Evolutionary conservation across 129 eudicot genomes (phyloP).

Genomic region (Oenanthe sinensis): DNA sequence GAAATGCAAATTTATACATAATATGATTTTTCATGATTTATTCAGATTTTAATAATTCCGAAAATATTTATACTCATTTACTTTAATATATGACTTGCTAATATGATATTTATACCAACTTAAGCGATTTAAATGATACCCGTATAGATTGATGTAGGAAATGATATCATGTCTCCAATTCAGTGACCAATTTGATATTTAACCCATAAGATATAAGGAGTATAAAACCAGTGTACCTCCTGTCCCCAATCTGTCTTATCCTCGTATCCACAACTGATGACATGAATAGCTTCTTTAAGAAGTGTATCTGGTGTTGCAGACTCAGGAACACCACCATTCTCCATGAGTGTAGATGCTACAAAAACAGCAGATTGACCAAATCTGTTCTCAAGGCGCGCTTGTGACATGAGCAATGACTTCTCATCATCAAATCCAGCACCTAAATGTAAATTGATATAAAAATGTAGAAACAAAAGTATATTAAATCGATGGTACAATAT

Average conservation of each 20-base stretch:
- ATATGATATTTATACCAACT: too few relatives aligned
- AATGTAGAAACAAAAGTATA: neutral
- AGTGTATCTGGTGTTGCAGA: constrained; percentile 25
- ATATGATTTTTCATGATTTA: too few relatives aligned
- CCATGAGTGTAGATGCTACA: constrained; percentile 28
- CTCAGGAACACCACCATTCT: constrained; percentile 29
- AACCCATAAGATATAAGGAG: neutral
- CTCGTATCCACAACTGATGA: constrained; percentile 29
- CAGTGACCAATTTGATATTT: too few relatives aligned
- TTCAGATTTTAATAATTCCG: too few relatives aligned
- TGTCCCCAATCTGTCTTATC: constrained; percentile 25
- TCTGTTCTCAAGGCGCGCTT: constrained; percentile 33
- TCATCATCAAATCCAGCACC: constrained; percentile 41
- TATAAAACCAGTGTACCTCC: constrained; percentile 14
- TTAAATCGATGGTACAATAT: neutral
- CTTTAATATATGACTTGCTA: too few relatives aligned
- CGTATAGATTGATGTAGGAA: too few relatives aligned
- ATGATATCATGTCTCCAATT: too few relatives aligned
- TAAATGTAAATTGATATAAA: constrained; percentile 1
- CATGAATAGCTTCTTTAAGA: constrained; percentile 29
- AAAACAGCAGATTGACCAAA: constrained; percentile 40
- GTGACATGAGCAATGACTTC: constrained; percentile 34
- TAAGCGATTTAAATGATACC: too few relatives aligned
- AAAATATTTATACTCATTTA: too few relatives aligned
- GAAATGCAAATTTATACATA: too few relatives aligned